Evolutionary conservation across 306 rosid genomes (phyloP).

Genomic region (Benincasa hispida): DNA sequence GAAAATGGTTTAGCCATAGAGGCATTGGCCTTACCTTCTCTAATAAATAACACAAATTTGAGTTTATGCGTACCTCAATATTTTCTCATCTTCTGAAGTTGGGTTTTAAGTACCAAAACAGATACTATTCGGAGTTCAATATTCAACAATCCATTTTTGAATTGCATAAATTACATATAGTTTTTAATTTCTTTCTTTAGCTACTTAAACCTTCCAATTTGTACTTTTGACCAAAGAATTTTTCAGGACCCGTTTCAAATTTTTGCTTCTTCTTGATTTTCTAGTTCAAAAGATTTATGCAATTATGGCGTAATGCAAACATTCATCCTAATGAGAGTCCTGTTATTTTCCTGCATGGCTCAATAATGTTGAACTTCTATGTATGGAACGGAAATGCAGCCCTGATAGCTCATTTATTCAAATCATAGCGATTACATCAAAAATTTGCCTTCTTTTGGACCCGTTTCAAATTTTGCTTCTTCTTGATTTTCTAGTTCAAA

Average conservation of each 20-base stretch:
- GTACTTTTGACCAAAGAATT: neutral
- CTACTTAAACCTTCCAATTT: neutral
- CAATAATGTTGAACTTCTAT: neutral
- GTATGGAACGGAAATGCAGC: neutral
- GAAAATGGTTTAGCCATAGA: neutral
- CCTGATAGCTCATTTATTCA: neutral
- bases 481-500: neutral
- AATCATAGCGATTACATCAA: neutral
- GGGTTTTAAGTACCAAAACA: neutral
- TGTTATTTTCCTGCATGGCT: neutral
- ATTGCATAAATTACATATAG: neutral
- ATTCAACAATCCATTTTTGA: neutral
- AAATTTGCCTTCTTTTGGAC: neutral
- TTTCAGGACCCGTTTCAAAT: neutral
- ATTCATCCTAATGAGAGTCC: neutral
- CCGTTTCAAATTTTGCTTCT: neutral
- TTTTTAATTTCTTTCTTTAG: neutral
- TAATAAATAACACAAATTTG: neutral
- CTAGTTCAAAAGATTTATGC: neutral
- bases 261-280: neutral
- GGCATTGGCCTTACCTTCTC: neutral
- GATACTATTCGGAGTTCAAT: neutral
- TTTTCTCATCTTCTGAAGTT: neutral
- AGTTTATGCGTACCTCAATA: neutral
- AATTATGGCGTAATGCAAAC: neutral